Conservation (phyloP, 2,329 filamentous ascomycete species). For the Rutstroemia sydowiana region DNA sequence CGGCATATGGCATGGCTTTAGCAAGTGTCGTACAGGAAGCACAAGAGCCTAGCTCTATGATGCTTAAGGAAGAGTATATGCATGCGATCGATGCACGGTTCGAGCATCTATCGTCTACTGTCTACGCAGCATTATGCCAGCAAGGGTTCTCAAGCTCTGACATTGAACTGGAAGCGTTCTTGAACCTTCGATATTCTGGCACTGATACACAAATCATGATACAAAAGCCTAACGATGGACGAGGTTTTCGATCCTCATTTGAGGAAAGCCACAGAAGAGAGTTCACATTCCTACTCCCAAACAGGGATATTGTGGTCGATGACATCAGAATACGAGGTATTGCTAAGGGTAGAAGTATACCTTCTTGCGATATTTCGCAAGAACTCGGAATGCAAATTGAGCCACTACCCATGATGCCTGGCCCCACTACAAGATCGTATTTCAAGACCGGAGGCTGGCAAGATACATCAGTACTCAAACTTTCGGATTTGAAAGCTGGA, state of each 20-base stretch:
- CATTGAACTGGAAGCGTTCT: constrained; percentile 39
- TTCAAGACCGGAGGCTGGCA: too few species aligned
- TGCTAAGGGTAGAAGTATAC: too few species aligned
- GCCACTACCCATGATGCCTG: too few species aligned
- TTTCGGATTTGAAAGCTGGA: constrained; percentile 27
- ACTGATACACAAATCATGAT: constrained; percentile 83
- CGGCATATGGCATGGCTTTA: constrained; percentile 85
- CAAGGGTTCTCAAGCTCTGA: background rate
- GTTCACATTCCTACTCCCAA: constrained; percentile 64
- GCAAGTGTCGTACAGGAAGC: constrained; percentile 87
- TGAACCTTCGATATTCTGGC: constrained; percentile 84
- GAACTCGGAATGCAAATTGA: too few species aligned
- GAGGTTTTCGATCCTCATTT: constrained; percentile 49
- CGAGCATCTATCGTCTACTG: too few species aligned
- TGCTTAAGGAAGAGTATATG: constrained; percentile 37
- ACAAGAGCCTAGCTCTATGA: constrained; percentile 62
- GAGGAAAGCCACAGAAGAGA: constrained; percentile 79
- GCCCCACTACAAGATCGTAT: too few species aligned
- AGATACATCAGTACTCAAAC: too few species aligned
- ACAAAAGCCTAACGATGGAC: background rate
- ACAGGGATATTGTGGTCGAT: constrained; percentile 38
- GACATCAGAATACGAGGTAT: too few species aligned
- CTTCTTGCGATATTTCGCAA: too few species aligned
- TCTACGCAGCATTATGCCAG: too few species aligned
- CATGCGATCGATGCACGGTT: too few species aligned